Percentiles rank a stretch among this genome's conserved stretches.
phyloP scores from a whole-genome alignment of 2,329 filamentous ascomycete genomes.

The Aspergillus fijiensis region DNA sequence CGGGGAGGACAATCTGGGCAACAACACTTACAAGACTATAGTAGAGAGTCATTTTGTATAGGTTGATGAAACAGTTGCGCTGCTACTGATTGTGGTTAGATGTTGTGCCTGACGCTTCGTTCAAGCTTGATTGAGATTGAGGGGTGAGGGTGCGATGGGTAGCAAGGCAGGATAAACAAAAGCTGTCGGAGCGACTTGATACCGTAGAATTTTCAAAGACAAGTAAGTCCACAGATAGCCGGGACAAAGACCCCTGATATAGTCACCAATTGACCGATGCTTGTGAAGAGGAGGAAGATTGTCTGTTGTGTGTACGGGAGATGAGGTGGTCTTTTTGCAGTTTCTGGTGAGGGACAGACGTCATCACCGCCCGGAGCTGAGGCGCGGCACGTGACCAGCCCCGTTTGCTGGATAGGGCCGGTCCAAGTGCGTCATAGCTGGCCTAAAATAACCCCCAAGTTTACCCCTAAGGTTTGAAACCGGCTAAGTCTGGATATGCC shows the following conservation, averaged over 20 bases:
- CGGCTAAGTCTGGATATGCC: not conserved
- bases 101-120: not conserved
- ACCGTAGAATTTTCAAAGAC: not conserved
- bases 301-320: slow-evolving; percentile 11
- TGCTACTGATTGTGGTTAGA: not conserved
- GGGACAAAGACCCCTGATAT: not conserved
- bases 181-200: not conserved
- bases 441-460: too few relatives aligned
- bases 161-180: slow-evolving; percentile 20
- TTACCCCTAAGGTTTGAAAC: not conserved
- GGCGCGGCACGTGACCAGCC: slow-evolving; percentile 16
- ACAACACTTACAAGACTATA: slow-evolving; percentile 60
- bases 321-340: slow-evolving; percentile 72
- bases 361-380: slow-evolving; percentile 28
- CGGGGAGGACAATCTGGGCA: not conserved
- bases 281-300: not conserved
- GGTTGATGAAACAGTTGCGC: not conserved
- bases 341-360: slow-evolving; percentile 30
- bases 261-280: not conserved
- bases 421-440: slow-evolving; percentile 1
- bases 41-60: slow-evolving; percentile 64
- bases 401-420: not conserved
- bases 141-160: slow-evolving; percentile 9
- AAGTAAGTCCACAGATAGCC: not conserved
- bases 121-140: slow-evolving; percentile 1